Conservation (phyloP, 345 rosid genomes). For the Lepidium africanum region DNA sequence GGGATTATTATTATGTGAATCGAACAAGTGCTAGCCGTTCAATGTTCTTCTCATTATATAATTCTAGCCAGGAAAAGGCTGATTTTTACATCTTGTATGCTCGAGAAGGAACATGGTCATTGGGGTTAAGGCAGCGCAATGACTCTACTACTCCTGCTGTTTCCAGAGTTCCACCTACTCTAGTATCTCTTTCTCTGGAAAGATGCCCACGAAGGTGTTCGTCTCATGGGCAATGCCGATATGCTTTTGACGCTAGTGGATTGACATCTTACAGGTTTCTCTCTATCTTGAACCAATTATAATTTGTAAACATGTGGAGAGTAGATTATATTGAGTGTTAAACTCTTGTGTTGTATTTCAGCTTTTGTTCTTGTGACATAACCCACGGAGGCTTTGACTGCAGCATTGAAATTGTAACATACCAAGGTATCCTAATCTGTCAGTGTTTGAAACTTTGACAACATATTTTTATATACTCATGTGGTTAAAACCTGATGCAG, state of each 20-base stretch:
- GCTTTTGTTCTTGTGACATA: conserved; percentile 85
- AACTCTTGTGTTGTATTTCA: conserved; percentile 37
- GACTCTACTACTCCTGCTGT: conserved; percentile 12
- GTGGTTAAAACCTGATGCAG: conserved; percentile 40
- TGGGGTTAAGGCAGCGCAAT: conserved; percentile 61
- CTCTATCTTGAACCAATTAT: not conserved
- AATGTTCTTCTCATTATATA: conserved; percentile 53
- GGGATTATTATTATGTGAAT: conserved; percentile 83
- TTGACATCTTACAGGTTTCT: conserved; percentile 74
- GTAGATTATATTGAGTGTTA: not conserved
- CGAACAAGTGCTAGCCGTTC: conserved; percentile 51
- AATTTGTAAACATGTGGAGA: not conserved
- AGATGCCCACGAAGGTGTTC: conserved; percentile 89
- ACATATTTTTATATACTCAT: conserved; percentile 14
- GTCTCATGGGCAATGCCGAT: conserved; percentile 68
- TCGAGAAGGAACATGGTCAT: conserved; percentile 84
- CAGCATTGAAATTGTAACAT: conserved; percentile 71
- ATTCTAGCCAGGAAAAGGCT: conserved; percentile 63
- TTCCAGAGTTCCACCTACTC: conserved; percentile 37
- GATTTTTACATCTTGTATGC: conserved; percentile 82
- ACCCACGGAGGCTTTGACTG: conserved; percentile 97
- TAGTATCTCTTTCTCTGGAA: conserved; percentile 77
- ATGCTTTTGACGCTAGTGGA: conserved; percentile 83
- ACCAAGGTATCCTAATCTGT: conserved; percentile 39
- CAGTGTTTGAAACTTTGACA: not conserved